Percentiles rank a stretch among this genome's conserved stretches.
Conservation (phyloP, 306 rosid genomes). For the Pueraria montana region DNA sequence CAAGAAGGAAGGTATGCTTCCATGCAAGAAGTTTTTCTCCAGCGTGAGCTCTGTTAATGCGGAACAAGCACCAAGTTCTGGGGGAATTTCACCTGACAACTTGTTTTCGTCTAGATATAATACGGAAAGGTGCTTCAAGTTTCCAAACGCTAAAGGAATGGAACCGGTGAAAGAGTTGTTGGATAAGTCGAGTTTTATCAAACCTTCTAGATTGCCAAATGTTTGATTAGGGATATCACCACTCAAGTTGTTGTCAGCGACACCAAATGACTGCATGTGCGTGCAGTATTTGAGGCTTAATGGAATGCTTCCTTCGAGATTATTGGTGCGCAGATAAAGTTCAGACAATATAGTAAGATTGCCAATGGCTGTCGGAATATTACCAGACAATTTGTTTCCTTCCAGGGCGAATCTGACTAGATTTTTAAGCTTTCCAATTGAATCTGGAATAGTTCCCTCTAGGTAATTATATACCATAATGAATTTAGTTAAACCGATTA, state of each 20-base stretch:
- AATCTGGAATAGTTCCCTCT: constrained; percentile 41
- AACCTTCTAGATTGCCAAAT: constrained; percentile 22
- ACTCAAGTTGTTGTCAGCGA: not conserved
- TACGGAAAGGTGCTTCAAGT: constrained; percentile 34
- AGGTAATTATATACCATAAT: not conserved
- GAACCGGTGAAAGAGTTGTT: constrained; percentile 37
- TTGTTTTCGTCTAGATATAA: not conserved
- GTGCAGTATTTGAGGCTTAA: constrained; percentile 16
- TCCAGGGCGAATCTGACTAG: not conserved
- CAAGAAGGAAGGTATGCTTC: constrained; percentile 37
- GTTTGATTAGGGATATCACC: constrained; percentile 34
- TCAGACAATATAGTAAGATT: constrained; percentile 44
- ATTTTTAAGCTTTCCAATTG: constrained; percentile 44
- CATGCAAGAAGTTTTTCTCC: constrained; percentile 29
- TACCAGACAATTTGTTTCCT: constrained; percentile 26
- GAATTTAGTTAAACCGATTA: not conserved
- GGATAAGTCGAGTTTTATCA: not conserved
- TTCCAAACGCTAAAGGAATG: constrained; percentile 47
- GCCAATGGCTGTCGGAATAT: constrained; percentile 23
- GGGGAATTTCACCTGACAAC: constrained; percentile 45
- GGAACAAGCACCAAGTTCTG: constrained; percentile 25
- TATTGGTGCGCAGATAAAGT: not conserved
- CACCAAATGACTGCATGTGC: not conserved
- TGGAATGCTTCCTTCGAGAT: constrained; percentile 41
- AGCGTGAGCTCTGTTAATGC: not conserved